Percentiles rank a stretch among this genome's conserved stretches.
Conservation (phyloP, 257 asterid genomes). For the Nicotiana undulata region DNA sequence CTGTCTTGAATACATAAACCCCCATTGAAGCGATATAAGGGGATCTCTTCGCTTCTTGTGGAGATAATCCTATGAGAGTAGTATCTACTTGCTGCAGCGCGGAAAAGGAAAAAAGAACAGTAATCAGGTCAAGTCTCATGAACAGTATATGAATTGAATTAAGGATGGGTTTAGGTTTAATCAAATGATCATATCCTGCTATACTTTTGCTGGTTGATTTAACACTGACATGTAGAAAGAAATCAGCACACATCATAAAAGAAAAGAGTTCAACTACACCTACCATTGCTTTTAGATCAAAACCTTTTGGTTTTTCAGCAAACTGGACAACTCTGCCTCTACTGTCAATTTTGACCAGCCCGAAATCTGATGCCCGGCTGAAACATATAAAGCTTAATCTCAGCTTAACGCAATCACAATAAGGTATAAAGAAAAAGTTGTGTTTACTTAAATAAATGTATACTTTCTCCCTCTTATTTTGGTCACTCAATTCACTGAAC, state of each 20-base stretch:
- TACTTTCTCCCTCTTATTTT: not conserved
- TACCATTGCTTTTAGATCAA: conserved; percentile 83
- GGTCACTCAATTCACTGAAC: not conserved
- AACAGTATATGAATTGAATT: not conserved
- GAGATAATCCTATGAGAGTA: conserved; percentile 65
- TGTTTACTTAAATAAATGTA: not conserved
- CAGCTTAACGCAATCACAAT: not conserved
- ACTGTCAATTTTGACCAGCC: conserved; percentile 83
- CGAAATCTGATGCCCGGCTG: conserved; percentile 92
- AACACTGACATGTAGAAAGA: not conserved
- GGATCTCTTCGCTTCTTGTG: conserved; percentile 44
- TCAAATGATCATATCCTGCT: not conserved
- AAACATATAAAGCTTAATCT: conserved; percentile 13
- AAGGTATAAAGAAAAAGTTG: not conserved
- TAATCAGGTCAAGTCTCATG: not conserved
- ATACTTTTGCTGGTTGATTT: not conserved
- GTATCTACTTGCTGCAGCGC: conserved; percentile 78
- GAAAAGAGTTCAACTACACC: conserved; percentile 3
- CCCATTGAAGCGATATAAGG: conserved; percentile 98
- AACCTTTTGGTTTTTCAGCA: conserved; percentile 78
- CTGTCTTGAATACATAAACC: conserved; percentile 79
- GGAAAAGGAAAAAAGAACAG: not conserved
- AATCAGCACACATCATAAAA: not conserved
- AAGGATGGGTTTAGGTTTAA: not conserved
- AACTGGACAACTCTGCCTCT: conserved; percentile 70